Percentiles rank a stretch among this genome's conserved stretches.
Evolutionary conservation across 495 filamentous ascomycete species (phyloP).

Genomic region (Ramalina peruviana): DNA sequence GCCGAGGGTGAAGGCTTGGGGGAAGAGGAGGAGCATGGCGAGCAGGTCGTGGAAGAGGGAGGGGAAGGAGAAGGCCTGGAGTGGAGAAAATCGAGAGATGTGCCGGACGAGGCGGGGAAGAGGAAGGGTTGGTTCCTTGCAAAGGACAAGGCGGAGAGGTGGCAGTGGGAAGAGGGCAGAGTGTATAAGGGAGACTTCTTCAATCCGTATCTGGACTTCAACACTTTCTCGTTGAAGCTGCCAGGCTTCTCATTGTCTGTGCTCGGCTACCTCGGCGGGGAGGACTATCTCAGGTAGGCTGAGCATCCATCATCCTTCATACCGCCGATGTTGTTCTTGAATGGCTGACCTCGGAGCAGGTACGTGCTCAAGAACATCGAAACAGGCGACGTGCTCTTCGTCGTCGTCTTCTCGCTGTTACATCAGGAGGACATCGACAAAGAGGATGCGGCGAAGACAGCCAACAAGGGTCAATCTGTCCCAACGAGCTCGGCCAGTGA

Average conservation of each 20-base stretch:
- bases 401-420: conserved; percentile 64
- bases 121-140: conserved; percentile 52
- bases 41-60: conserved; percentile 51
- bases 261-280: conserved; percentile 69
- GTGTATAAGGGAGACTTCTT: conserved; percentile 73
- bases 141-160: conserved; percentile 29
- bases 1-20: conserved; percentile 15
- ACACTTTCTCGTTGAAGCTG: conserved; percentile 55
- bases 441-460: conserved; percentile 18
- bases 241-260: conserved; percentile 68
- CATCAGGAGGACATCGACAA: conserved; percentile 46
- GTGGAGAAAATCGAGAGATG: conserved; percentile 29
- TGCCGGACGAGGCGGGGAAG: conserved; percentile 38
- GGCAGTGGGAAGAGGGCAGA: conserved; percentile 44
- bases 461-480: not conserved
- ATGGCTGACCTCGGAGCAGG: conserved; percentile 47
- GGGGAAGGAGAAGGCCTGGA: conserved; percentile 45
- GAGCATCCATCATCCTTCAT: not conserved
- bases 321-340: not conserved
- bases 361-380: conserved; percentile 71
- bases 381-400: conserved; percentile 58
- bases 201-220: conserved; percentile 84
- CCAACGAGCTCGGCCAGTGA: not conserved
- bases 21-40: conserved; percentile 15
- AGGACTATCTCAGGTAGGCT: conserved; percentile 35